These are phyloP conservation scores for Aspergillus awamori DNA, from an alignment of 2,329 filamentous ascomycete species.

Conservation along the genomic window DNA sequence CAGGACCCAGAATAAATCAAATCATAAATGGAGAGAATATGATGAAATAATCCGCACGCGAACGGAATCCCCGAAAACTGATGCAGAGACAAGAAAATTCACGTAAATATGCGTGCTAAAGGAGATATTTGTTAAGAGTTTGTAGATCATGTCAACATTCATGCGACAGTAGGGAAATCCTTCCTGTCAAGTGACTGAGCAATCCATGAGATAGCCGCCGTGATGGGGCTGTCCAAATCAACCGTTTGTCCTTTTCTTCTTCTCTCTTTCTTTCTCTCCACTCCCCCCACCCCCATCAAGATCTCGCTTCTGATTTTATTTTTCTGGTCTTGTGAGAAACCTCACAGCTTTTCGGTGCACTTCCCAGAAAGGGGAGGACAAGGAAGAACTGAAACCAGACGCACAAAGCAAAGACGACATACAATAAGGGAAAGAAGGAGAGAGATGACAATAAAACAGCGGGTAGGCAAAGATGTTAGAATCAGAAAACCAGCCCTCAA, in stretches of 20 bases:
- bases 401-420: neutral
- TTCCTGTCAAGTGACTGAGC: neutral
- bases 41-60: neutral
- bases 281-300: neutral
- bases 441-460: neutral
- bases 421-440: neutral
- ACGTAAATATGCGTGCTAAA: too few relatives aligned
- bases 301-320: neutral
- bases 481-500: conserved; percentile 1
- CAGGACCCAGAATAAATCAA: neutral
- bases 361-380: neutral
- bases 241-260: too few relatives aligned
- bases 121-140: too few relatives aligned
- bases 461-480: neutral
- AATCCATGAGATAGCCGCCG: neutral
- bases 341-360: neutral
- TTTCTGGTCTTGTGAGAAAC: neutral
- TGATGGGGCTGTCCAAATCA: too few relatives aligned
- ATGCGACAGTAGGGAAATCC: too few relatives aligned
- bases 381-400: too few relatives aligned
- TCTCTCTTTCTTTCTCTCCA: too few relatives aligned
- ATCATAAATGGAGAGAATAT: conserved; percentile 11
- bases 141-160: too few relatives aligned
- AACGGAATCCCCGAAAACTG: conserved; percentile 1
- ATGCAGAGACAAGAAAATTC: neutral